Conservation (phyloP, 2,329 filamentous ascomycete genomes). For the Colletotrichum lini region DNA sequence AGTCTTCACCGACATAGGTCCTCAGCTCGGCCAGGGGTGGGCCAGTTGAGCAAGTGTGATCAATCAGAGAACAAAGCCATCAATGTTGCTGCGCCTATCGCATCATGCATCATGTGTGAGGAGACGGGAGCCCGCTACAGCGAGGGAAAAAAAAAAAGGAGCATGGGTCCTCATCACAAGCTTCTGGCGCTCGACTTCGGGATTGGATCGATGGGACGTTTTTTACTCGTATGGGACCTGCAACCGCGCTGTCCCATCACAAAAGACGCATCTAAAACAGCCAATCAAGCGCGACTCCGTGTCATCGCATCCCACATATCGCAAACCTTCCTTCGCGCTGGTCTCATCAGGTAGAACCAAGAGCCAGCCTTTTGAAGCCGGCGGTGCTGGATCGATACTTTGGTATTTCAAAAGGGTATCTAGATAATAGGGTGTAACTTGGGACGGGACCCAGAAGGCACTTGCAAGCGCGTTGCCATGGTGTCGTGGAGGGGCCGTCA, state of each 20-base stretch:
- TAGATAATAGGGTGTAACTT: conserved; percentile 23
- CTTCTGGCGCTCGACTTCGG: conserved; percentile 8
- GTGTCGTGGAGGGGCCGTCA: neutral
- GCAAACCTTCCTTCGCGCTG: conserved; percentile 1
- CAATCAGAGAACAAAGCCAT: neutral
- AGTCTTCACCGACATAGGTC: conserved; percentile 16
- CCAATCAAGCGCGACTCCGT: conserved; percentile 30
- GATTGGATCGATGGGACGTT: conserved; percentile 4
- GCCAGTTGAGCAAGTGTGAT: neutral
- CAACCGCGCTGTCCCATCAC: conserved; percentile 17
- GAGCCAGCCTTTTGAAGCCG: conserved; percentile 2
- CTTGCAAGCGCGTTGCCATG: conserved; percentile 2
- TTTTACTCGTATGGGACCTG: conserved; percentile 29
- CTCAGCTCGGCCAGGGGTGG: neutral
- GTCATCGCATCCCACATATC: conserved; percentile 5
- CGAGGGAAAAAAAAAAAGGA: neutral
- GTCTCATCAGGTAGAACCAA: neutral
- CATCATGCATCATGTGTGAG: no score
- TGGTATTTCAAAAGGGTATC: conserved; percentile 39
- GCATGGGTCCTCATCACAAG: conserved; percentile 3
- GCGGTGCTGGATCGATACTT: conserved; percentile 19
- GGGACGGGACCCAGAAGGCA: neutral
- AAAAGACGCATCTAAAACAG: conserved; percentile 29
- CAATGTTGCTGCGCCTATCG: conserved; percentile 10
- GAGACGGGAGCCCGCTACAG: no score